phyloP scores from a whole-genome alignment of 2,329 filamentous ascomycete genomes.

The Fusarium miscanthi region DNA sequence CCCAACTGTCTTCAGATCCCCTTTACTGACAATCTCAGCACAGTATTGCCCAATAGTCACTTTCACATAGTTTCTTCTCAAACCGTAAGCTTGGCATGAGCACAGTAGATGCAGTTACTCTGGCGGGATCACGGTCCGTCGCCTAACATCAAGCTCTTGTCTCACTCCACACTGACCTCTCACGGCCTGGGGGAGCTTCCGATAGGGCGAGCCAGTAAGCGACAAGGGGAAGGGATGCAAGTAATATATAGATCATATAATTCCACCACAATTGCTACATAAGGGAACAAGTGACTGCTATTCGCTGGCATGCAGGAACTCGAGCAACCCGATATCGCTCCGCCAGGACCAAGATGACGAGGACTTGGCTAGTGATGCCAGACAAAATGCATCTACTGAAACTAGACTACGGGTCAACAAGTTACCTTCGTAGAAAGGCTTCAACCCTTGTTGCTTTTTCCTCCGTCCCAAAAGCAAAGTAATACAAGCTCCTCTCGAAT shows the following conservation, averaged over 20 bases:
- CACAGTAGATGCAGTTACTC: background rate
- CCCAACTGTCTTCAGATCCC: background rate
- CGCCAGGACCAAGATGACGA: conserved; percentile 1
- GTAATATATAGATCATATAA: conserved; percentile 8
- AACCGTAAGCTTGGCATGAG: conserved; percentile 14
- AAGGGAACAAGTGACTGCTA: conserved; percentile 10
- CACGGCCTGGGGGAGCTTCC: conserved; percentile 15
- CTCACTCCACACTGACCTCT: conserved; percentile 15
- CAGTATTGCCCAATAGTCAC: conserved; percentile 4
- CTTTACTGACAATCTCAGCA: background rate
- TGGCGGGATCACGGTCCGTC: conserved; percentile 3
- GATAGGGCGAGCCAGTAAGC: conserved; percentile 25
- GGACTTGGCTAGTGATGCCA: background rate
- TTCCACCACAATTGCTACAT: background rate
- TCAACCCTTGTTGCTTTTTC: conserved; percentile 22
- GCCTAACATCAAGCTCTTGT: conserved; percentile 19
- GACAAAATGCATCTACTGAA: background rate
- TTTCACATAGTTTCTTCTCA: conserved; percentile 8
- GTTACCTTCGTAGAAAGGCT: background rate
- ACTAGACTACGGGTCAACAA: background rate
- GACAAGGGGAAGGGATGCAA: conserved; percentile 19
- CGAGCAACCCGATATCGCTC: conserved; percentile 6
- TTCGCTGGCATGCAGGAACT: conserved; percentile 30
- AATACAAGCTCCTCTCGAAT: conserved; percentile 51
- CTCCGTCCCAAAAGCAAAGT: conserved; percentile 49